These are phyloP conservation scores for Infundibulicybe gibba DNA, from an alignment of 768 basidiomycete species.

Conservation along the genomic window DNA sequence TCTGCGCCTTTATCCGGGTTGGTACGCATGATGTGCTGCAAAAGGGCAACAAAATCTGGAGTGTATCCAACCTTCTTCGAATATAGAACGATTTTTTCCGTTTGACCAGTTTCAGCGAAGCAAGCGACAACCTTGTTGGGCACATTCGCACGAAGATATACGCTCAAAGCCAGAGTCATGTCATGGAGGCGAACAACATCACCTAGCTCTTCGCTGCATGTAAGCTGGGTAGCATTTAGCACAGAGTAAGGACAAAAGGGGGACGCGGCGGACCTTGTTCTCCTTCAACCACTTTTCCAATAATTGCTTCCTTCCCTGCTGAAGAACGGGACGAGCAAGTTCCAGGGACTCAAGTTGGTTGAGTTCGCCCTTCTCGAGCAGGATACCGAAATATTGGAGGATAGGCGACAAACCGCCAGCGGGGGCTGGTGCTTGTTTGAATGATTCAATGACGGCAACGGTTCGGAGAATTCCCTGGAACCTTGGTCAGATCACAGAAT, in stretches of 20 bases:
- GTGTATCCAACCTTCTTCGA: slow-evolving; percentile 94
- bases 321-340: slow-evolving; percentile 91
- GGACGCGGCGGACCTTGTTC: slow-evolving; percentile 70
- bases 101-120: slow-evolving; percentile 98
- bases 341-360: slow-evolving; percentile 96
- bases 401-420: slow-evolving; percentile 93
- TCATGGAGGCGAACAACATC: slow-evolving; percentile 94
- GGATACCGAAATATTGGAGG: slow-evolving; percentile 95
- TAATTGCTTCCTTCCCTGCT: slow-evolving; percentile 94
- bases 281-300: slow-evolving; percentile 99
- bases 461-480: slow-evolving; percentile 89
- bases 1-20: slow-evolving; percentile 98
- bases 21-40: slow-evolving; percentile 95
- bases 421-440: slow-evolving; percentile 92
- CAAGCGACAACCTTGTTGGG: slow-evolving; percentile 99
- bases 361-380: slow-evolving; percentile 97
- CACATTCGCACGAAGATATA: slow-evolving; percentile 95
- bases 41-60: slow-evolving; percentile 87
- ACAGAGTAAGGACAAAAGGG: neutral
- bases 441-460: slow-evolving; percentile 91
- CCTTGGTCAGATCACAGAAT: slow-evolving; percentile 5
- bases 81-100: slow-evolving; percentile 96
- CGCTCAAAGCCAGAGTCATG: slow-evolving; percentile 95
- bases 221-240: slow-evolving; percentile 54
- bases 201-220: slow-evolving; percentile 97